Evolutionary conservation across 1,284 basidiomycete species (phyloP).

Genomic region (Cerioporus squamosus): DNA sequence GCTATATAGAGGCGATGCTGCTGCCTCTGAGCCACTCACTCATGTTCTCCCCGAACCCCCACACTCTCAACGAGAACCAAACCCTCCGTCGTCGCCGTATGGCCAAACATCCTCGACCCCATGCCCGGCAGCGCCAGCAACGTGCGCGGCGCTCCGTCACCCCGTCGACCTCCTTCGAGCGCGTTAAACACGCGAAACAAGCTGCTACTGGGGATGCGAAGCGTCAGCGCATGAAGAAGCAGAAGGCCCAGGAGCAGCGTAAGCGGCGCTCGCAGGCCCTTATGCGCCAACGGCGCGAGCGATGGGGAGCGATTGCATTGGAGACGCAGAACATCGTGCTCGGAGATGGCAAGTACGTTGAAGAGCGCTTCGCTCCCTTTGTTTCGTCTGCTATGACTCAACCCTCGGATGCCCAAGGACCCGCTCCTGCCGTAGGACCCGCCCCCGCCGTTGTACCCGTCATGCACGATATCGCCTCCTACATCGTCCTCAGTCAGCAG

Average conservation of each 20-base stretch:
- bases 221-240: conserved; percentile 24
- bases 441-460: conserved; percentile 10
- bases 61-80: conserved; percentile 1
- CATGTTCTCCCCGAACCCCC: conserved; percentile 13
- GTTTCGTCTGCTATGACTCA: conserved; percentile 29
- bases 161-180: conserved; percentile 19
- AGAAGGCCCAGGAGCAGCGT: conserved; percentile 14
- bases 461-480: conserved; percentile 42
- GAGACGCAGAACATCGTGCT: conserved; percentile 47
- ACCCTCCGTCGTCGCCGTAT: conserved; percentile 1
- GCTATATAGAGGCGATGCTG: not conserved
- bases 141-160: conserved; percentile 18
- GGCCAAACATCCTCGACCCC: conserved; percentile 16
- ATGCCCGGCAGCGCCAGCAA: conserved; percentile 6
- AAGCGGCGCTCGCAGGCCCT: conserved; percentile 1
- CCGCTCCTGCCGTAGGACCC: conserved; percentile 1
- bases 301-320: conserved; percentile 38
- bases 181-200: conserved; percentile 17
- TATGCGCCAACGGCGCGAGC: conserved; percentile 27
- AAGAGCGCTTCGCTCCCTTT: conserved; percentile 37
- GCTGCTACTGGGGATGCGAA: conserved; percentile 16
- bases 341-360: conserved; percentile 51
- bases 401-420: conserved; percentile 19
- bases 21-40: not conserved
- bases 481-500: conserved; percentile 42